Evolutionary conservation across 2,329 filamentous ascomycete species (phyloP).

Genomic region (Sporothrix mexicana): DNA sequence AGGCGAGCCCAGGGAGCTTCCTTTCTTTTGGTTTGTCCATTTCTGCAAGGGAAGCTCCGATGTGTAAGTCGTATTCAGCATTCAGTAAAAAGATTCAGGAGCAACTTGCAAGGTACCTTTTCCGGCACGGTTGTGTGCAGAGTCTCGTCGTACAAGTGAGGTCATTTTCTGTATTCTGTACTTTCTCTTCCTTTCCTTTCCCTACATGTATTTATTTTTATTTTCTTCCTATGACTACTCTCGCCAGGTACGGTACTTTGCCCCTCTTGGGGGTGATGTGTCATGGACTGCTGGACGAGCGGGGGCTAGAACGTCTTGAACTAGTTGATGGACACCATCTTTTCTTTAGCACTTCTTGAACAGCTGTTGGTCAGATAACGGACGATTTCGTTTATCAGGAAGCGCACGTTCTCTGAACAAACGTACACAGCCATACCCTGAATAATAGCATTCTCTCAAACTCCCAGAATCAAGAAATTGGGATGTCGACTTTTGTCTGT

Average conservation of each 20-base stretch:
- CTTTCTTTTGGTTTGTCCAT: background rate
- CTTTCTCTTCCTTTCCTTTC: background rate
- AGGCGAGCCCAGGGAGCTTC: background rate
- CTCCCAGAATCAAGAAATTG: background rate
- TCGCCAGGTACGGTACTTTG: background rate
- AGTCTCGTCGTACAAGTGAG: conserved; percentile 1
- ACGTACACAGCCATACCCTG: background rate
- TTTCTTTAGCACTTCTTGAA: background rate
- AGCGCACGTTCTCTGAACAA: background rate
- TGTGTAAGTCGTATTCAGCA: background rate
- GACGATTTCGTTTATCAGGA: background rate
- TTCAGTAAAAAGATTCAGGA: background rate
- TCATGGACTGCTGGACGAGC: conserved; percentile 12
- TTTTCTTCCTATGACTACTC: background rate
- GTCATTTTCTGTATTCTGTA: conserved; percentile 7
- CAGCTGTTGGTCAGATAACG: background rate
- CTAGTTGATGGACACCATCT: conserved; percentile 1
- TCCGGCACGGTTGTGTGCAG: background rate
- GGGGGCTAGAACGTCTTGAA: background rate
- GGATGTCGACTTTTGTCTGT: background rate
- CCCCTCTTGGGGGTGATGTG: conserved; percentile 22
- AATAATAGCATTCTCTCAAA: background rate
- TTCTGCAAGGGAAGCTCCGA: conserved; percentile 10
- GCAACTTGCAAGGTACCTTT: conserved; percentile 2
- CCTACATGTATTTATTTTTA: background rate